These are phyloP conservation scores for Fragilaria radians DNA, from an alignment of 108 stramenopile genomes.

Conservation along the genomic window DNA sequence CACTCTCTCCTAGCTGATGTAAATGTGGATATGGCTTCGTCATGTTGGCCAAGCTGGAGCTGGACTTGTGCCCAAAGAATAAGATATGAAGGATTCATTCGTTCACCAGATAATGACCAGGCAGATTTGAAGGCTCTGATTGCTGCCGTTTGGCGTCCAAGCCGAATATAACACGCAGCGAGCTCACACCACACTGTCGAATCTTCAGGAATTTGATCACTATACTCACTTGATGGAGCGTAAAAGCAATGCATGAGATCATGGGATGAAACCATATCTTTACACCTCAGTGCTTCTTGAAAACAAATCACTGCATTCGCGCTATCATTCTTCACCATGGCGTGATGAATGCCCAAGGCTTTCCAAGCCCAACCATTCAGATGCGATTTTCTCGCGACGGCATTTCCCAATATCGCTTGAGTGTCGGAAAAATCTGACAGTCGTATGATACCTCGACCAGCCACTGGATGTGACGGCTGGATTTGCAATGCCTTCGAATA, in stretches of 20 bases:
- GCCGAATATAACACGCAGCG: conserved; percentile 50
- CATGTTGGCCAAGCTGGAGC: conserved; percentile 52
- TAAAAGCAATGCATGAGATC: conserved; percentile 42
- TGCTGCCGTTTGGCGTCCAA: conserved; percentile 61
- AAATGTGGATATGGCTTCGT: conserved; percentile 55
- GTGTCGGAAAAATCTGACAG: conserved; percentile 18
- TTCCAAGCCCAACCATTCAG: conserved; percentile 75
- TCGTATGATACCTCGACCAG: conserved; percentile 60
- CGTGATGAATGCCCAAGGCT: conserved; percentile 33
- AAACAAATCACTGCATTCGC: conserved; percentile 49
- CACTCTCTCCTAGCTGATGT: conserved; percentile 18
- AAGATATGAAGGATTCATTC: conserved; percentile 25
- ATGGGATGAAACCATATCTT: conserved; percentile 44
- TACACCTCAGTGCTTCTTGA: conserved; percentile 52
- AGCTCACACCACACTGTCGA: conserved; percentile 38
- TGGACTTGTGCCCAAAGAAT: conserved; percentile 68
- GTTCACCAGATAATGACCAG: conserved; percentile 18
- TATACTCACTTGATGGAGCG: background rate
- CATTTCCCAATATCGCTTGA: conserved; percentile 25
- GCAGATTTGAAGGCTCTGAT: conserved; percentile 49
- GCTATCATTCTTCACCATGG: conserved; percentile 32
- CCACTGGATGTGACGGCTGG: conserved; percentile 66
- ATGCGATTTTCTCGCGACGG: conserved; percentile 36
- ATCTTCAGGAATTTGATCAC: conserved; percentile 12
- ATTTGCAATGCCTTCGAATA: conserved; percentile 35